phyloP scores from a whole-genome alignment of 1,139 yeast species.

The Sugiyamaella grinbergsii region DNA sequence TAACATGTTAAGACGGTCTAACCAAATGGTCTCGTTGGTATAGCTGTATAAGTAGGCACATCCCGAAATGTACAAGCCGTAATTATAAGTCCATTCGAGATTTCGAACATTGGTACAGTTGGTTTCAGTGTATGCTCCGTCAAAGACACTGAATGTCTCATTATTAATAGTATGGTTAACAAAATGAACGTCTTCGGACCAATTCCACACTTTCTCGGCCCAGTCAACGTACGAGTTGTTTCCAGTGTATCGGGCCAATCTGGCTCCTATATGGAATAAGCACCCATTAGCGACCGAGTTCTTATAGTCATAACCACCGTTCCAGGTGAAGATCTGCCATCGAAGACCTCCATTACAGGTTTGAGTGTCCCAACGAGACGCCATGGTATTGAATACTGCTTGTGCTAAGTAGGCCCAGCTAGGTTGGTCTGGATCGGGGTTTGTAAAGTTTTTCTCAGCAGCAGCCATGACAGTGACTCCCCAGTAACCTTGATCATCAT shows the following conservation, averaged over 20 bases:
- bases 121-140: constrained; percentile 64
- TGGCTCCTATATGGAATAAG: constrained; percentile 73
- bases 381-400: constrained; percentile 76
- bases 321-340: constrained; percentile 84
- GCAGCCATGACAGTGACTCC: constrained; percentile 83
- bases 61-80: constrained; percentile 74
- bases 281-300: constrained; percentile 80
- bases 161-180: constrained; percentile 43
- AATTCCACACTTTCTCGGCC: constrained; percentile 68
- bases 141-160: constrained; percentile 41
- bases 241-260: constrained; percentile 71
- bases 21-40: constrained; percentile 64
- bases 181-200: constrained; percentile 61
- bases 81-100: constrained; percentile 75
- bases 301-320: constrained; percentile 75
- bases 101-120: constrained; percentile 59
- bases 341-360: constrained; percentile 76
- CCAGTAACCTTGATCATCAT: constrained; percentile 94
- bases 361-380: constrained; percentile 67
- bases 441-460: constrained; percentile 74
- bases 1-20: constrained; percentile 52
- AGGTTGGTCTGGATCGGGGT: constrained; percentile 56
- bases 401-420: constrained; percentile 72
- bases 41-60: constrained; percentile 68
- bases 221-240: constrained; percentile 56